Evolutionary conservation across 2,329 filamentous ascomycete species (phyloP).

Genomic region (Iodosphaeria phyllophila): DNA sequence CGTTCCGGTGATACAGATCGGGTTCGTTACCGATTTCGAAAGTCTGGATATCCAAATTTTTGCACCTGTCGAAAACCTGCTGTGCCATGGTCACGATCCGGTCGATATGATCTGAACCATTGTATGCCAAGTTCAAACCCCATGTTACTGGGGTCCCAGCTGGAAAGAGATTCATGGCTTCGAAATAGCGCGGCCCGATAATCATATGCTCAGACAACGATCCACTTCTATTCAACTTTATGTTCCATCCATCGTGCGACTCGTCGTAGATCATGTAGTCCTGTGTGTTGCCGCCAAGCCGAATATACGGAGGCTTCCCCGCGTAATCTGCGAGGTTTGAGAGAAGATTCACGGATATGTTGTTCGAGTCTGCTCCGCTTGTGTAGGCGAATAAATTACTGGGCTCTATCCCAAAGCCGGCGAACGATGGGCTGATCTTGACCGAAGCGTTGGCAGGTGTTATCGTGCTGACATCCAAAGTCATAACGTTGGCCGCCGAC

Average conservation of each 20-base stretch:
- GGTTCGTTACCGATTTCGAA: constrained; percentile 15
- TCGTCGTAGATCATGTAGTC: constrained; percentile 27
- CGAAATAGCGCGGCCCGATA: constrained; percentile 26
- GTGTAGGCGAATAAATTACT: constrained; percentile 32
- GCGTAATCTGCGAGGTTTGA: constrained; percentile 28
- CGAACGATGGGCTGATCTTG: constrained; percentile 21
- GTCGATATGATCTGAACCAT: constrained; percentile 21
- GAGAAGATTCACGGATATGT: constrained; percentile 25
- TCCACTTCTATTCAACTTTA: constrained; percentile 21
- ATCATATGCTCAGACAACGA: constrained; percentile 16
- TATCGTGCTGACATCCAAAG: constrained; percentile 3
- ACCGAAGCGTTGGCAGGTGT: constrained; percentile 4
- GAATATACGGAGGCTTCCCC: constrained; percentile 26
- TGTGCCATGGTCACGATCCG: constrained; percentile 21
- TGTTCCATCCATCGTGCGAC: constrained; percentile 15
- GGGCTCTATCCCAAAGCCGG: constrained; percentile 31
- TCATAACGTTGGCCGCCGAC: too few relatives aligned
- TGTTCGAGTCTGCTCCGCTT: constrained; percentile 20
- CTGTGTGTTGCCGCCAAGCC: constrained; percentile 29
- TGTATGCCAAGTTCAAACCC: constrained; percentile 29
- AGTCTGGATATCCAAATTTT: constrained; percentile 9
- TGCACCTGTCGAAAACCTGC: constrained; percentile 7
- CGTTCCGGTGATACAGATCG: constrained; percentile 17
- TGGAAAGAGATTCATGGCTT: constrained; percentile 27
- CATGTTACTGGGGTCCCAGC: constrained; percentile 27